Base-by-base conservation (phyloP, 2,329 filamentous ascomycete species). In the Alternaria sp. region DNA sequence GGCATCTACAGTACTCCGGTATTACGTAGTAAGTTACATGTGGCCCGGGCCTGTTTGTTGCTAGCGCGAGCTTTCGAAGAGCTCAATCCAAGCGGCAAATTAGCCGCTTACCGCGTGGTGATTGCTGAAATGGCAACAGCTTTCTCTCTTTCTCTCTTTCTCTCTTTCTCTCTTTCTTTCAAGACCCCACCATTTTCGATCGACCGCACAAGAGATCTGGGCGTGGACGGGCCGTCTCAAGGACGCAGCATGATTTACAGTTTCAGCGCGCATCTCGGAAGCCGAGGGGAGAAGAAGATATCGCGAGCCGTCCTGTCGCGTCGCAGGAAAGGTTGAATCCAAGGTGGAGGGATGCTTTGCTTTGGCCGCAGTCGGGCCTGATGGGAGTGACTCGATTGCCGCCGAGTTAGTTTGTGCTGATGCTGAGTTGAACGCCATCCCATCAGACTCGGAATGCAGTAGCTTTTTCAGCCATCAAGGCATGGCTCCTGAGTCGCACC, bases 241-340 rank as follows among this genome's bases (percentile, higher is more conserved):
- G 44, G 50, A 36, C 53, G 21, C 29, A 39, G 48, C 39, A 51
- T 33, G 42, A 17, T 8, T 8, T 24, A 10, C 9, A 24, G 48
- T 29, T 52, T 52, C 48, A 44, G 40, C 40, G 11, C 31, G 17
- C 14, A 45, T 52, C 33, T 31, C 29, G 28, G 10, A 36, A 17
- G 23, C 55, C 51, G 17, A 54, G 44, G 17, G 49, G 44, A 42
- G 24, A 17, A 44, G 55, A 4, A 58, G 36, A 54, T 21, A 11
- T 13, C 29, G 51, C 55, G 51, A 58, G 36, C 51, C 55, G 55
- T 31, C 36, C 31, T 33, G 23, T 53, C 54, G 29, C 37, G 34
- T 48, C 41, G 34, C 29, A 54, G 50, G 24, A 37, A 29, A 50
- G 21, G 24, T 4, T 13, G 36, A 34, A 36, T 45, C 31, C 44